Conservation (phyloP, 1,139 yeast species). For the Yamadazyma sp. region DNA sequence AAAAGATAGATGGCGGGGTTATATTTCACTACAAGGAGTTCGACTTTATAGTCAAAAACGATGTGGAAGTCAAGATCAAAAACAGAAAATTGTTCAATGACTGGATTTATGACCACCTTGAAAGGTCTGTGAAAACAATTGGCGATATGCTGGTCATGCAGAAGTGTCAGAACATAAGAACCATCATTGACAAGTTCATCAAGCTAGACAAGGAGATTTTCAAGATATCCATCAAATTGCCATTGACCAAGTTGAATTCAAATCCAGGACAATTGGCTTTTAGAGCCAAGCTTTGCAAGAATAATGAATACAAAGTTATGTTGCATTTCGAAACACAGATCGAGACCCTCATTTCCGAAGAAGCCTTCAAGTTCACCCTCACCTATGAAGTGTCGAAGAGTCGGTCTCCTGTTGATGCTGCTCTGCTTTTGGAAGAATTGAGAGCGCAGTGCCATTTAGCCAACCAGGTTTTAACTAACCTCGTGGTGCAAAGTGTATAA, state of each 20-base stretch:
- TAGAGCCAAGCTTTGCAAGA: constrained; percentile 16
- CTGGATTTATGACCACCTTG: constrained; percentile 11
- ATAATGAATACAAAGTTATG: constrained; percentile 6
- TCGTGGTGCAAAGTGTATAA: constrained; percentile 6
- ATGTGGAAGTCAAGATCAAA: constrained; percentile 6
- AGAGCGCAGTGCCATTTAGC: constrained; percentile 8
- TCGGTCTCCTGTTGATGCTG: not conserved
- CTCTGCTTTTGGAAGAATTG: constrained; percentile 3
- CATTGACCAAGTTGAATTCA: constrained; percentile 16
- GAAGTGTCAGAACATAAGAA: constrained; percentile 20
- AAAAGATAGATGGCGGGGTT: constrained; percentile 11
- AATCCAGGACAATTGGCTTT: constrained; percentile 11
- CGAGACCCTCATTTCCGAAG: not conserved
- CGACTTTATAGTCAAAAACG: constrained; percentile 7
- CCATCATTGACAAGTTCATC: constrained; percentile 16
- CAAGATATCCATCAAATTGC: constrained; percentile 29
- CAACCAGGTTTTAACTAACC: constrained; percentile 7
- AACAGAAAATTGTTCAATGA: constrained; percentile 11
- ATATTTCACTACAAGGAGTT: constrained; percentile 14
- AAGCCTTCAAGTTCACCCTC: constrained; percentile 3
- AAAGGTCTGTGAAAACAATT: constrained; percentile 14
- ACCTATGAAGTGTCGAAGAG: constrained; percentile 4
- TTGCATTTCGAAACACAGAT: constrained; percentile 2
- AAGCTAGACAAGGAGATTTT: constrained; percentile 29
- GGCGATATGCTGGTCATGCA: constrained; percentile 14